These are phyloP conservation scores for Sanghuangporus baumii DNA, from an alignment of 1,284 basidiomycete species.

Conservation along the genomic window DNA sequence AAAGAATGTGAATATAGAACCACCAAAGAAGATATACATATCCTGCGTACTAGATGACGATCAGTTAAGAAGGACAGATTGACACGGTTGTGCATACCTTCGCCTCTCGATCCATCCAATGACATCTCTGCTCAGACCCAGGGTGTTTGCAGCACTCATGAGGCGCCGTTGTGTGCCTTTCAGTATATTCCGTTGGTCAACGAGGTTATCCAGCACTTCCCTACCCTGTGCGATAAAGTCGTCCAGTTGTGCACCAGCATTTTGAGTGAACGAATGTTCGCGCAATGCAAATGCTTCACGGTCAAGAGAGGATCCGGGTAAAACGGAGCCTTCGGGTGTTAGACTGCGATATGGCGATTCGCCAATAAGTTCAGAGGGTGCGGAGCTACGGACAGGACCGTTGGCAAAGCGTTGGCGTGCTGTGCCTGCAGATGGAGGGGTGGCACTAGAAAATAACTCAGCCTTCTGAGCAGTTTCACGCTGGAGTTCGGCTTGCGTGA, in stretches of 20 bases:
- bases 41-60: slow-evolving; percentile 70
- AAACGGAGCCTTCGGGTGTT: slow-evolving; percentile 32
- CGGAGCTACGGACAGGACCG: slow-evolving; percentile 47
- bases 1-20: slow-evolving; percentile 82
- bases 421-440: slow-evolving; percentile 1
- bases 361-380: slow-evolving; percentile 50
- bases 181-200: slow-evolving; percentile 86
- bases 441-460: slow-evolving; percentile 41
- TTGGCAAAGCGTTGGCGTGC: slow-evolving; percentile 16
- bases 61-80: not conserved
- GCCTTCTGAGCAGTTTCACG: slow-evolving; percentile 49
- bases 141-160: slow-evolving; percentile 84
- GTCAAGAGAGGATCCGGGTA: slow-evolving; percentile 42
- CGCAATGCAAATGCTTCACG: slow-evolving; percentile 75
- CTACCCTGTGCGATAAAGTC: slow-evolving; percentile 87
- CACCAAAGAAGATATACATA: slow-evolving; percentile 84
- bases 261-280: slow-evolving; percentile 84
- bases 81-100: slow-evolving; percentile 49
- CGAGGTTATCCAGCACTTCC: slow-evolving; percentile 83
- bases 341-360: slow-evolving; percentile 72
- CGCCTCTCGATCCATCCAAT: slow-evolving; percentile 93
- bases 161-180: slow-evolving; percentile 86
- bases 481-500: slow-evolving; percentile 30
- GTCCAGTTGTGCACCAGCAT: slow-evolving; percentile 76
- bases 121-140: slow-evolving; percentile 87